Evolutionary conservation across 2,329 filamentous ascomycete genomes (phyloP), one percentile per base, ranked within the genome.

Genomic region (Sclerotinia borealis): DNA sequence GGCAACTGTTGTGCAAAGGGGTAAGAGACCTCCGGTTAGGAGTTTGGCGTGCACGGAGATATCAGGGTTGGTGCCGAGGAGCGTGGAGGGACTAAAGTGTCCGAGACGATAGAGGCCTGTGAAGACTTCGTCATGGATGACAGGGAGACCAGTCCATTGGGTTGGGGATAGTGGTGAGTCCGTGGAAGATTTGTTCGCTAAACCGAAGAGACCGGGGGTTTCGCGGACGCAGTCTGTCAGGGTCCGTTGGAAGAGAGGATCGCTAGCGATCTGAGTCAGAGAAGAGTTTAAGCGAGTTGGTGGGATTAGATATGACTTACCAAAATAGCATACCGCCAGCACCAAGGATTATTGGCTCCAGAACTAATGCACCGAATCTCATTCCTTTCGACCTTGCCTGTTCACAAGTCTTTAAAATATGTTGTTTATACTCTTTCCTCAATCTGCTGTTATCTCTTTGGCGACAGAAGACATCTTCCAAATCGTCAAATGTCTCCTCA

Each of bases 51-150:
- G 88, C 0, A 92, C 88, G 0, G 87, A 86, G 52, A 96, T 88
- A 70, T 96, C 91, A 0, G 91, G 83, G 37, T 90, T 76, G 0
- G 85, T 77, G 6, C 79, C 79, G 3, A 96, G 81, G 74, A 93
- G 90, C 0, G 86, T 87, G 0, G 89, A 85, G 0, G 90, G 81
- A 1, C 84, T 86, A 72, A 88, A 85, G 45, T 86, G 84, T 2
- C 92, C 91, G 0, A 96, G 85, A 15, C 92, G 89, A 74, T 93
- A 93, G 5, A 96, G 79, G 1, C 91, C 91, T 0, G 91, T 93
- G 76, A 96, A 96, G 41, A 96, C 91, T 73, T 96, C 92, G 72
- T 96, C 91, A 68, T 92, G 91, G 68, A 96, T 80, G 45, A 96
- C 78, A 0, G 92, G 91, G 4, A 96, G 81, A 2, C 91, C 90